Base-by-base conservation (phyloP, 139 green algal genomes). In the Asterochloris erici region DNA sequence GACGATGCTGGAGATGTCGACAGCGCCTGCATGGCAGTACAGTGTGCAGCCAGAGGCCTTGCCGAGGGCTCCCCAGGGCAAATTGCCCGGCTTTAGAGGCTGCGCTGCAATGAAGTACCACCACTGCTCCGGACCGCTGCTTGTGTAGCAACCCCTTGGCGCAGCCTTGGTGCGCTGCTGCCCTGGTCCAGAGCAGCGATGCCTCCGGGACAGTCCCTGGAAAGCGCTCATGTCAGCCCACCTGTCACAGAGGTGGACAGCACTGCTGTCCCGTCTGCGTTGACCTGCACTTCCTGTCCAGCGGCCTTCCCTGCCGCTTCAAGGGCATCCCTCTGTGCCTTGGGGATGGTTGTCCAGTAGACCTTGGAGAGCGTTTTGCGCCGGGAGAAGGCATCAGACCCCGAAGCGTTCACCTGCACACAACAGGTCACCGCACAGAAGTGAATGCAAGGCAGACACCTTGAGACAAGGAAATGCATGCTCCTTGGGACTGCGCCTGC, bases 361-460 rank as follows among this genome's bases (percentile, higher is more conserved):
- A 75, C 82, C 27, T 79, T 77, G 73, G 73, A 73, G 27, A 66
- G 78, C 10, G 83, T 86, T 47, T 81, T 84, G 10, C 85, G 77
- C 17, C 86, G 81, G 17, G 84, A 86, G 79, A 93, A 93, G 38
- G 85, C 85, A 74, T 93, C 90, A 10, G 86, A 63, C 12, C 83
- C 83, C 26, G 61, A 62, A 38, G 78, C 62, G 17, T 29, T 73
- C 15, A 83, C 17, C 70, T 63, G 24, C 21, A 54, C 38, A 54
- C 6, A 6, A 54, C 38, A 54, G 38, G 38, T 54, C 38, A 2
- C 78, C 26, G 38, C 38, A 6, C 38, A 10, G 38, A 54, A 54
- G 38, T 6, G 38, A 54, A 6, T 54, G 38, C 38, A 10, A 54
- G 38, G 38, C 38, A 54, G 38, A 54, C 38, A 54, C 38, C 38